Conservation (phyloP, 116 monocot genomes). For the Iris pallida region DNA sequence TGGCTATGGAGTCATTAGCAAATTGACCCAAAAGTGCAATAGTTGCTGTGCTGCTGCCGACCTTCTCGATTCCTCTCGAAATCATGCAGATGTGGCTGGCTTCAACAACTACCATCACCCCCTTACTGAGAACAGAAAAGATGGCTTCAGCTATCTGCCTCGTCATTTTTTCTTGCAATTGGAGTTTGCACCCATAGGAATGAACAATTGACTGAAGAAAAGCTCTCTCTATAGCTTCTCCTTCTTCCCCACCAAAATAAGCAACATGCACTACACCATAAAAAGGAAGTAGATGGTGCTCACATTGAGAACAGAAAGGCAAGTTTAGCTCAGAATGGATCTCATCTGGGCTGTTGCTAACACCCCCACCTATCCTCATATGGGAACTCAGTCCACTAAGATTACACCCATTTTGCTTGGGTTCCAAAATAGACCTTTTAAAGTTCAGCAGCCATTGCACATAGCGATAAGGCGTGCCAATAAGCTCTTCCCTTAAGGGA, state of each 20-base stretch:
- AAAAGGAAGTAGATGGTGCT: slow-evolving; percentile 97
- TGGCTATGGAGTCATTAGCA: slow-evolving; percentile 47
- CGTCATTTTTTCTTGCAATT: slow-evolving; percentile 95
- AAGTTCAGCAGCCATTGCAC: slow-evolving; percentile 90
- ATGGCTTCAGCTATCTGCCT: slow-evolving; percentile 87
- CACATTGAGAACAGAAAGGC: slow-evolving; percentile 89
- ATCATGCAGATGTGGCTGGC: slow-evolving; percentile 94
- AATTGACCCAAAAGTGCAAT: slow-evolving; percentile 76
- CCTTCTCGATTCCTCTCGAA: slow-evolving; percentile 89
- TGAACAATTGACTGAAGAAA: slow-evolving; percentile 62
- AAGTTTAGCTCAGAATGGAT: slow-evolving; percentile 58
- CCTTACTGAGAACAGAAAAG: slow-evolving; percentile 26
- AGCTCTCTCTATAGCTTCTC: slow-evolving; percentile 36
- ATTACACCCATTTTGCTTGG: slow-evolving; percentile 35
- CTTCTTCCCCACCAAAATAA: slow-evolving; percentile 30
- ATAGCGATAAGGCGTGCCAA: slow-evolving; percentile 68
- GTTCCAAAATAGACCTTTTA: slow-evolving; percentile 49
- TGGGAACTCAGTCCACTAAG: background rate
- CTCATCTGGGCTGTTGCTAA: slow-evolving; percentile 5
- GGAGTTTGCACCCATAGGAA: slow-evolving; percentile 75
- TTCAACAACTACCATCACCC: slow-evolving; percentile 90
- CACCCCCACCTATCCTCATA: slow-evolving; percentile 8
- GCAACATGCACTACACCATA: slow-evolving; percentile 88
- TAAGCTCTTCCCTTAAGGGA: slow-evolving; percentile 69
- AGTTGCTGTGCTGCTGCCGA: slow-evolving; percentile 85